phyloP scores from a whole-genome alignment of 1,139 yeast species.

The Yarrowia galli region DNA sequence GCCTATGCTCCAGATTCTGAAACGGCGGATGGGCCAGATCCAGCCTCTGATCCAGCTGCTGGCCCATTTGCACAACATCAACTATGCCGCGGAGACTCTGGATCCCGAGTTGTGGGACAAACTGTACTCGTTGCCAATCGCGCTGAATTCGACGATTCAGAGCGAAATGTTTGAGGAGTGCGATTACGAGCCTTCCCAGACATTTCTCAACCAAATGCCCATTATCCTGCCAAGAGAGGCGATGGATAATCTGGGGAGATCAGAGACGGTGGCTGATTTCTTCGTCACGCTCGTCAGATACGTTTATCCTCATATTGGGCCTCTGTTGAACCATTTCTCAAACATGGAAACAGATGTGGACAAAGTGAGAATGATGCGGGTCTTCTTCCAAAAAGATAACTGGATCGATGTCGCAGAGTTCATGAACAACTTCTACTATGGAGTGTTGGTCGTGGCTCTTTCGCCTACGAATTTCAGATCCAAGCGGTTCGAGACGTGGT shows the following conservation, averaged over 20 bases:
- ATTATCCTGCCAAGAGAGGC: conserved; percentile 13
- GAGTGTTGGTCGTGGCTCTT: conserved; percentile 18
- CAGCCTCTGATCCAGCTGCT: conserved; percentile 21
- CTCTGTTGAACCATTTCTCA: conserved; percentile 16
- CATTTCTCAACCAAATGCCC: conserved; percentile 22
- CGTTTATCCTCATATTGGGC: conserved; percentile 23
- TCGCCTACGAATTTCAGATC: conserved; percentile 19
- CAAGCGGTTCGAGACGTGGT: conserved; percentile 12
- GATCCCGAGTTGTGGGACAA: conserved; percentile 29
- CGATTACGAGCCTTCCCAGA: conserved; percentile 25
- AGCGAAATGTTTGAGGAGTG: conserved; percentile 33
- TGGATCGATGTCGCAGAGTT: conserved; percentile 23
- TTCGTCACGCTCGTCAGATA: conserved; percentile 28
- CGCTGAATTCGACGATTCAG: conserved; percentile 22
- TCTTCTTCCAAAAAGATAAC: conserved; percentile 22
- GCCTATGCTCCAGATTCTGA: background rate
- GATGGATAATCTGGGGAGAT: conserved; percentile 3
- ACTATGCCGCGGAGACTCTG: conserved; percentile 18
- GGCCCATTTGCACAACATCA: conserved; percentile 33
- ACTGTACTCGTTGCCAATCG: conserved; percentile 29
- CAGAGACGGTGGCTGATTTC: conserved; percentile 21
- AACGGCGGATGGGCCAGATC: conserved; percentile 25
- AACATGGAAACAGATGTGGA: conserved; percentile 25
- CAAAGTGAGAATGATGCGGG: conserved; percentile 3
- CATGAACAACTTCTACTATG: conserved; percentile 29